Base-by-base conservation (phyloP, 2,329 filamentous ascomycete species). In the Epichloe aotearoae region DNA sequence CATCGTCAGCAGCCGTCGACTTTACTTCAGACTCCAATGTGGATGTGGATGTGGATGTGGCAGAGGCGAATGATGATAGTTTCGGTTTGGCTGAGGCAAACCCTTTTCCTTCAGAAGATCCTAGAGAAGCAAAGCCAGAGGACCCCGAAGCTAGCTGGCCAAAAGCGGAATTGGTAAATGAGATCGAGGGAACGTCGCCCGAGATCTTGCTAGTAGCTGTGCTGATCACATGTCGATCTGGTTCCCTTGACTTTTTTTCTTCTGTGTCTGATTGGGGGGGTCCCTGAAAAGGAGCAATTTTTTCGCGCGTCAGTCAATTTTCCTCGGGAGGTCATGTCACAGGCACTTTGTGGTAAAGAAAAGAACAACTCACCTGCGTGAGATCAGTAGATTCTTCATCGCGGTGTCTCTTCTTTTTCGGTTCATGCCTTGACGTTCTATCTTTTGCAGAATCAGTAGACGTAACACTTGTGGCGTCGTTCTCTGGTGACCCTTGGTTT, bases 161-260 rank as follows among this genome's bases (percentile, higher is more conserved):
- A 60, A 89, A 82, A 17, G 76, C 79, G 3, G 85, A 89, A 46
- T 73, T 74, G 20, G 80, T 79, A 63, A 89, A 89, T 5, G 82
- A 79, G 10, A 77, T 77, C 12, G 73, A 54, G 6, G 83, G 80
- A 17, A 79, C 76, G 48, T 64, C 61, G 37, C 56, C 53, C 33
- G 36, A n/a, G 11, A 33, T 11, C 26, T 51, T 47, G n/a, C 14
- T 39, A 51, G 23, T 10, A 23, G 20, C 19, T 36, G 33, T 44
- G 23, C n/a, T 33, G 20, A 6, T 7, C 14, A 19, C 34, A 17
- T 47, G 34, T 19, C n/a, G 7, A 4, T 30, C 19, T 42, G 49
- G 19, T 14, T 42, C 36, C 39, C 5, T 19, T 46, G 19, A 12
- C 1, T 45, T 42, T 19, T 33, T 40, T 1, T 33, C 33, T 26